phyloP scores from a whole-genome alignment of 202 grass and related monocot genomes.

The Dendrocalamus latiflorus region DNA sequence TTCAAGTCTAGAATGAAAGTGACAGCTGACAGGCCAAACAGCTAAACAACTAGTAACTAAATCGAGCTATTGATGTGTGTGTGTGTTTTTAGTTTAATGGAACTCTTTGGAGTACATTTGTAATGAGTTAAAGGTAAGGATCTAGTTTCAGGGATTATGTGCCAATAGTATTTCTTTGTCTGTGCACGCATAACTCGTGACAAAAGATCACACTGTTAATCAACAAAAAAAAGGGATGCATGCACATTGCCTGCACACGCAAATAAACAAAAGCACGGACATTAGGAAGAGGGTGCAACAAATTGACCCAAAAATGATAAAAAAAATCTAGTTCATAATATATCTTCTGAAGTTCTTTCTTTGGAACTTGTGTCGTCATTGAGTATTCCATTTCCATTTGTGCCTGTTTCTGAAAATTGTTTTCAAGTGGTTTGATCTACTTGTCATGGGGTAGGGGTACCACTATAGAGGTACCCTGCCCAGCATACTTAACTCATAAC shows the following conservation, averaged over 20 bases:
- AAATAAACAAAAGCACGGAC: not conserved
- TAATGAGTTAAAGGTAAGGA: not conserved
- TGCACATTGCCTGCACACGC: not conserved
- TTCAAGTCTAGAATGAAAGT: not conserved
- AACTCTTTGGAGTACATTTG: not conserved
- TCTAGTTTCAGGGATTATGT: not conserved
- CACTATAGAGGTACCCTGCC: not conserved
- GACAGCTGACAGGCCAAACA: not conserved
- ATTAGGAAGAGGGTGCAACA: not conserved
- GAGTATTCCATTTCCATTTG: not conserved
- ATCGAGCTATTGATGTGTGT: not conserved
- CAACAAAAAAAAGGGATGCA: not conserved
- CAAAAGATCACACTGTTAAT: not conserved
- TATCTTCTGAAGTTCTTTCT: not conserved
- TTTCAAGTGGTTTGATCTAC: not conserved
- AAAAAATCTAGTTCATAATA: not conserved
- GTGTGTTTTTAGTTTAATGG: not conserved
- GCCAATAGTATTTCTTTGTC: no score
- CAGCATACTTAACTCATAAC: not conserved
- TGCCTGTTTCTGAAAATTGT: not conserved
- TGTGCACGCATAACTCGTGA: no score
- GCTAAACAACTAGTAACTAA: not conserved
- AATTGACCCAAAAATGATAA: not conserved
- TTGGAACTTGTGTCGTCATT: not conserved
- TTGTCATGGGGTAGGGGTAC: not conserved